Conservation (phyloP, 805 yeast genomes). For the Suhomyces prunicola region DNA sequence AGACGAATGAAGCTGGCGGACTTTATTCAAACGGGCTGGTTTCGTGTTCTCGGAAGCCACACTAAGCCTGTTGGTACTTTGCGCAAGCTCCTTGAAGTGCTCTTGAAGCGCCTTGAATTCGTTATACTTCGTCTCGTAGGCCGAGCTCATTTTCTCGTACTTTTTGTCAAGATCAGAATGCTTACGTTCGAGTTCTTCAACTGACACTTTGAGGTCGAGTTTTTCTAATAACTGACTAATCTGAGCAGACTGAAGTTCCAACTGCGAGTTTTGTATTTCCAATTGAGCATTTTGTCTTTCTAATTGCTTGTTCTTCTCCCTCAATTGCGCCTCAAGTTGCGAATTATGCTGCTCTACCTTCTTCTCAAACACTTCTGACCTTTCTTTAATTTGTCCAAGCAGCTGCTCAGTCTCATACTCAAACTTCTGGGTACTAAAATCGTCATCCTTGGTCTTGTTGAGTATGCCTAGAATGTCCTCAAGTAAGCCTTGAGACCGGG, state of each 20-base stretch:
- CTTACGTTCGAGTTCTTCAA: conserved; percentile 2
- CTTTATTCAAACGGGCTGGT: conserved; percentile 11
- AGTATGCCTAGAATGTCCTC: conserved; percentile 11
- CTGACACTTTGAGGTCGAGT: neutral
- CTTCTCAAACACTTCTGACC: neutral
- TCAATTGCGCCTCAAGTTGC: neutral
- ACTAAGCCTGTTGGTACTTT: conserved; percentile 11
- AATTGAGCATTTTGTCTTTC: neutral
- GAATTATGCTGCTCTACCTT: neutral
- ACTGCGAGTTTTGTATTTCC: neutral
- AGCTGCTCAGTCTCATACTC: neutral
- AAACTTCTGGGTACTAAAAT: neutral
- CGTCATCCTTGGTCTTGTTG: neutral
- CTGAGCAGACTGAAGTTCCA: neutral
- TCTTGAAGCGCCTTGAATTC: conserved; percentile 20
- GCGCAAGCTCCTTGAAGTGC: conserved; percentile 18
- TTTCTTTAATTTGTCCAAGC: neutral
- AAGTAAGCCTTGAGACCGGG: conserved; percentile 13
- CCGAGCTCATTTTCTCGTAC: conserved; percentile 17
- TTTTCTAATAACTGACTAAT: neutral
- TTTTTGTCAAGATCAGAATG: neutral
- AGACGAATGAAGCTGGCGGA: conserved; percentile 22
- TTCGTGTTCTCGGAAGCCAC: neutral
- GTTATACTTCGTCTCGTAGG: conserved; percentile 22
- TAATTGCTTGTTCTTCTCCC: neutral